Evolutionary conservation across 805 yeast species (phyloP).

Genomic region (Ogataea pini): DNA sequence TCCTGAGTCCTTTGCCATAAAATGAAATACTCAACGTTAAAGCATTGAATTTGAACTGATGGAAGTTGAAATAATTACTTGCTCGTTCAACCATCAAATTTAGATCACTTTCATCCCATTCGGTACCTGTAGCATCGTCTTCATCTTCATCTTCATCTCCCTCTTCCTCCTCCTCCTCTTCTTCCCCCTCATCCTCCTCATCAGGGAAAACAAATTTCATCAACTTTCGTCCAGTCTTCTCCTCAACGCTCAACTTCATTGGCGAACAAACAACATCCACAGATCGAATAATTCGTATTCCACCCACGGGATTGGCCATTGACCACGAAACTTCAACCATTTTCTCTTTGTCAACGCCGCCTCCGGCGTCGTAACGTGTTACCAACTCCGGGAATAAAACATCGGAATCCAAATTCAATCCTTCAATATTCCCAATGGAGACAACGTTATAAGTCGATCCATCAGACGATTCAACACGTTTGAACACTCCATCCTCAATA

Average conservation of each 20-base stretch:
- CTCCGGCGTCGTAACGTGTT: slow-evolving; percentile 42
- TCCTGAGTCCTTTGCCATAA: slow-evolving; percentile 68
- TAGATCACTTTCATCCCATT: slow-evolving; percentile 12
- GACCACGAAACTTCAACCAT: slow-evolving; percentile 64
- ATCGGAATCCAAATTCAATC: slow-evolving; percentile 58
- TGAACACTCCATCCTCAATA: slow-evolving; percentile 59
- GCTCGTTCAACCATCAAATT: slow-evolving; percentile 76
- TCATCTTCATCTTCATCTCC: slow-evolving; percentile 15
- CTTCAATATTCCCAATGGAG: slow-evolving; percentile 63
- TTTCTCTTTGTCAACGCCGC: slow-evolving; percentile 16
- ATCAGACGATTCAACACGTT: slow-evolving; percentile 61
- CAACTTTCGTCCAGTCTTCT: slow-evolving; percentile 61
- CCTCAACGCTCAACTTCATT: slow-evolving; percentile 70
- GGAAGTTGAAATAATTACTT: slow-evolving; percentile 67
- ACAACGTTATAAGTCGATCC: slow-evolving; percentile 67
- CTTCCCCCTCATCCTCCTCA: background rate
- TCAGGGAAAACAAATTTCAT: slow-evolving; percentile 71
- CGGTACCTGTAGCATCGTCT: slow-evolving; percentile 13
- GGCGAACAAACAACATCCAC: slow-evolving; percentile 66
- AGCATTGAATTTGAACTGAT: slow-evolving; percentile 52
- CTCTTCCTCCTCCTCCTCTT: slow-evolving; percentile 10
- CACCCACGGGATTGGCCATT: slow-evolving; percentile 86
- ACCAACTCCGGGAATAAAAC: slow-evolving; percentile 72
- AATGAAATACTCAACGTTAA: slow-evolving; percentile 68
- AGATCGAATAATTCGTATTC: slow-evolving; percentile 74